These are phyloP conservation scores for Orbilia quercus DNA, from an alignment of 2,329 filamentous ascomycete genomes.

Conservation along the genomic window DNA sequence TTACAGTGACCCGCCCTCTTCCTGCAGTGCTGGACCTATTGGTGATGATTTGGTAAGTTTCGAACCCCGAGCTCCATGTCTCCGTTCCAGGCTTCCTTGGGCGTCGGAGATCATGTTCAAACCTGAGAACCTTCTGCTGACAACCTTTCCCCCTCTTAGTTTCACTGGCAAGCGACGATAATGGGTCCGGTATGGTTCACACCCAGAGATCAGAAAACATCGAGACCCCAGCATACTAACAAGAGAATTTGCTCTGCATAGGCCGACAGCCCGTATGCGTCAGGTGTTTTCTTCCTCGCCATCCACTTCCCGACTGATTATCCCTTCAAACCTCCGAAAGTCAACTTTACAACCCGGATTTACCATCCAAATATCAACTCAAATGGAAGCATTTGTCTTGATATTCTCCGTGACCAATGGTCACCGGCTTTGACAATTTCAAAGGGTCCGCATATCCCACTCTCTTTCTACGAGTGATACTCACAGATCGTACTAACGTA, in stretches of 20 bases:
- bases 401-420: conserved; percentile 99
- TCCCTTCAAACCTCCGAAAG: conserved; percentile 99
- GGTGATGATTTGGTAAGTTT: conserved; percentile 96
- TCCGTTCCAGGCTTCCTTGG: not conserved
- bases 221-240: conserved; percentile 5
- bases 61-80: not conserved
- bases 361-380: conserved; percentile 99
- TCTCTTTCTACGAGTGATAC: not conserved
- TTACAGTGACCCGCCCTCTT: conserved; percentile 92
- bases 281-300: conserved; percentile 97
- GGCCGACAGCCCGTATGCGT: conserved; percentile 96
- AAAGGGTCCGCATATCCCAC: conserved; percentile 75
- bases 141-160: conserved; percentile 69
- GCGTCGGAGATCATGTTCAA: not conserved
- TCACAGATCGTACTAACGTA: conserved; percentile 23
- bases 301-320: conserved; percentile 99
- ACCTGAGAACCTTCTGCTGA: conserved; percentile 59
- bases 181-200: conserved; percentile 86
- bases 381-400: conserved; percentile 98
- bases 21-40: conserved; percentile 95
- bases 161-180: conserved; percentile 99
- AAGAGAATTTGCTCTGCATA: conserved; percentile 64
- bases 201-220: not conserved
- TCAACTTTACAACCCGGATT: conserved; percentile 99
- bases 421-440: conserved; percentile 97